Evolutionary conservation across 2,329 filamentous ascomycete genomes (phyloP).

Genomic region (Trichoderma cornu-damae): DNA sequence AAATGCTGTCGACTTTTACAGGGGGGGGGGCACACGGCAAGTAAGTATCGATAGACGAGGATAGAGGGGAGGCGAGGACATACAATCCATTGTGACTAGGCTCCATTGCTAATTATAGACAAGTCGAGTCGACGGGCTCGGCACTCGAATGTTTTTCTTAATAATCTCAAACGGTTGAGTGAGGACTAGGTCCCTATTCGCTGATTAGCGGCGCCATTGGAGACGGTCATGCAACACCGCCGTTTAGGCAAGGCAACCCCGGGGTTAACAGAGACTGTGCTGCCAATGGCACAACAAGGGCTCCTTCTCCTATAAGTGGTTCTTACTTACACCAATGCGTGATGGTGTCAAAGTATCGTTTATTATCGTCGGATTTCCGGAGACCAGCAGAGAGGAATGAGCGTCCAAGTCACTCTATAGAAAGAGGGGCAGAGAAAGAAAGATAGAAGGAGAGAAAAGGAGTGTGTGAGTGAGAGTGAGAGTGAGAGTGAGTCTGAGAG

Average conservation of each 20-base stretch:
- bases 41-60: conserved; percentile 14
- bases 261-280: conserved; percentile 9
- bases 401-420: not conserved
- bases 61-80: conserved; percentile 9
- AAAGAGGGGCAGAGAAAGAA: conserved; percentile 1
- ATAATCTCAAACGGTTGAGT: conserved; percentile 15
- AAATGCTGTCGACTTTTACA: conserved; percentile 18
- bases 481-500: no score
- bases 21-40: not conserved
- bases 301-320: conserved; percentile 10
- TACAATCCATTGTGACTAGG: conserved; percentile 17
- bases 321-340: conserved; percentile 16
- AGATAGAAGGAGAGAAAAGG: not conserved
- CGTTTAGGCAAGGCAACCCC: conserved; percentile 16
- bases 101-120: conserved; percentile 18
- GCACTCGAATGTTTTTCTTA: conserved; percentile 11
- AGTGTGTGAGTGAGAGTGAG: no score
- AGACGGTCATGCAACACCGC: conserved; percentile 17
- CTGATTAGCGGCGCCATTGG: conserved; percentile 18
- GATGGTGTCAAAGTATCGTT: conserved; percentile 12
- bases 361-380: not conserved
- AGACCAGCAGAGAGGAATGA: conserved; percentile 1
- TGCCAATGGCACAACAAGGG: conserved; percentile 11
- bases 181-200: conserved; percentile 11
- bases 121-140: conserved; percentile 8